phyloP scores from a whole-genome alignment of 805 yeast genomes.

The Metschnikowia lachancei region DNA sequence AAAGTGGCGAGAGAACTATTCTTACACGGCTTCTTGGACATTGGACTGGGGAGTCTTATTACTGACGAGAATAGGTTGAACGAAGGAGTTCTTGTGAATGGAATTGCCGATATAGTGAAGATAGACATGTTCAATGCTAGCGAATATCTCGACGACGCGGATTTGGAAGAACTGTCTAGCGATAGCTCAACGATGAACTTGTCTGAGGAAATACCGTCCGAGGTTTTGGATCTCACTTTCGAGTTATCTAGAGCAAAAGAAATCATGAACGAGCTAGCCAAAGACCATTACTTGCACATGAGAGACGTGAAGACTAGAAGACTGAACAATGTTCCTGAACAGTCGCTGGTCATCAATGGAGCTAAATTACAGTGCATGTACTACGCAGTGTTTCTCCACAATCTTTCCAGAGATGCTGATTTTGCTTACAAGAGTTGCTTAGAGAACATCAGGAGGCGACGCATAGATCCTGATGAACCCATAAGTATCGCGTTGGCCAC shows the following conservation, averaged over 20 bases:
- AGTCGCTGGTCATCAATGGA: slow-evolving; percentile 45
- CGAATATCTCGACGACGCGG: slow-evolving; percentile 1
- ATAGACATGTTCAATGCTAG: slow-evolving; percentile 6
- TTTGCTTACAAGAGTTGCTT: slow-evolving; percentile 43
- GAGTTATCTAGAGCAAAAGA: slow-evolving; percentile 11
- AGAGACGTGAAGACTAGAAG: slow-evolving; percentile 65
- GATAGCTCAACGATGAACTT: neutral
- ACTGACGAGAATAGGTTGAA: slow-evolving; percentile 5
- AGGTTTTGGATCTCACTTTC: slow-evolving; percentile 8
- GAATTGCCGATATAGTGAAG: slow-evolving; percentile 37
- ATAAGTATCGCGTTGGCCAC: slow-evolving; percentile 42
- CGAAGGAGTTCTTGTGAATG: slow-evolving; percentile 52
- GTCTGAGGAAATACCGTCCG: slow-evolving; percentile 2
- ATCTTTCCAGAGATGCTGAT: slow-evolving; percentile 18
- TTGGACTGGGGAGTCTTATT: slow-evolving; percentile 20
- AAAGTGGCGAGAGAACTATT: slow-evolving; percentile 63
- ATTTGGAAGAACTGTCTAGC: neutral
- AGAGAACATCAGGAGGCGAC: slow-evolving; percentile 47
- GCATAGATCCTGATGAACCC: slow-evolving; percentile 48
- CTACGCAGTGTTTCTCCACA: slow-evolving; percentile 45
- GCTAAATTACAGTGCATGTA: slow-evolving; percentile 61
- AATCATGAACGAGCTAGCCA: slow-evolving; percentile 7
- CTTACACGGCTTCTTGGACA: slow-evolving; percentile 51
- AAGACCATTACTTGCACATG: slow-evolving; percentile 14
- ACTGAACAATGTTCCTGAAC: slow-evolving; percentile 44